These are phyloP conservation scores for Chaetomium sp. DNA, from an alignment of 2,329 filamentous ascomycete species.

Conservation along the genomic window DNA sequence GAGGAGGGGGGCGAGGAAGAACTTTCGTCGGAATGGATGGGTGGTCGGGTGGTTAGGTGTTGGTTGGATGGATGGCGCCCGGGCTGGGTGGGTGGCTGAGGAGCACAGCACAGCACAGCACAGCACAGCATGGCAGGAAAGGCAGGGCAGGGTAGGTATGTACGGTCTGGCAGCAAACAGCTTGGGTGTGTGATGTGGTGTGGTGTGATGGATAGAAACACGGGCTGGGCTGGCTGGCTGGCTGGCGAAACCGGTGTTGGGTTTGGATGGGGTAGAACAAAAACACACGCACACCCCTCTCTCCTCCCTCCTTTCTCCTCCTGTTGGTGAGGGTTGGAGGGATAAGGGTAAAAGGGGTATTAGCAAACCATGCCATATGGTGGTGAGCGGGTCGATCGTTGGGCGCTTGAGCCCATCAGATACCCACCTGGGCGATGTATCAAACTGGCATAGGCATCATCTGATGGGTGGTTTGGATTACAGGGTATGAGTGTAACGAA, in stretches of 20 bases:
- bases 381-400: background rate
- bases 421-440: background rate
- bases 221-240: background rate
- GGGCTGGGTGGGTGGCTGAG: background rate
- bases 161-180: background rate
- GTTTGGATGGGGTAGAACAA: background rate
- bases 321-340: conserved; percentile 19
- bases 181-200: background rate
- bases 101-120: background rate
- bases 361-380: background rate
- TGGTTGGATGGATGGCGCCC: background rate
- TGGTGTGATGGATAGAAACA: background rate
- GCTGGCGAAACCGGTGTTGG: background rate
- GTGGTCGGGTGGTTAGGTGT: background rate
- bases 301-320: no score
- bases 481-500: background rate
- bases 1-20: no score
- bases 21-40: no score
- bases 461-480: background rate
- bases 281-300: no score
- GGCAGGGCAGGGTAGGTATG: background rate
- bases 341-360: background rate
- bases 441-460: background rate
- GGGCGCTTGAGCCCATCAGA: background rate
- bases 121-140: background rate